Evolutionary conservation across 768 basidiomycete genomes (phyloP).

Genomic region (Mycena pura): DNA sequence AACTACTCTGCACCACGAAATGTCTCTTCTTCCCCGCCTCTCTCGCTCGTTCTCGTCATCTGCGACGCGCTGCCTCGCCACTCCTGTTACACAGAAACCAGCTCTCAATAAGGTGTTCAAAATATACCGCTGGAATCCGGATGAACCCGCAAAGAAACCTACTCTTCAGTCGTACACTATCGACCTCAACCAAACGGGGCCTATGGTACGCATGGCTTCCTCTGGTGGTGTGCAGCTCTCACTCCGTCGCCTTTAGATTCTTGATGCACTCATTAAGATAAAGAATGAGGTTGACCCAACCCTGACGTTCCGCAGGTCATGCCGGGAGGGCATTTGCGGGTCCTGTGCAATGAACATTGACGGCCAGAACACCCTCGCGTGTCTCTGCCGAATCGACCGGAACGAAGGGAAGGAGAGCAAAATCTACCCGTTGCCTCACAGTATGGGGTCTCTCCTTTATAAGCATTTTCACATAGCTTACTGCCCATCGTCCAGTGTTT

Average conservation of each 20-base stretch:
- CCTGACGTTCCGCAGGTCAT: conserved; percentile 92
- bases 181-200: conserved; percentile 93
- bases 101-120: conserved; percentile 92
- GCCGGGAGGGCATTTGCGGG: conserved; percentile 96
- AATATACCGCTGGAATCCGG: conserved; percentile 99
- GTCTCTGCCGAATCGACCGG: conserved; percentile 94
- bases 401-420: conserved; percentile 74
- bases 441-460: conserved; percentile 54
- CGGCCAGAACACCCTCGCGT: conserved; percentile 97
- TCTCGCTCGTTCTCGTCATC: conserved; percentile 26
- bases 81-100: conserved; percentile 55
- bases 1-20: neutral
- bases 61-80: conserved; percentile 27
- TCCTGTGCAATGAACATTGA: conserved; percentile 99
- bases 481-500: conserved; percentile 72
- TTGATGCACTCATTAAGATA: conserved; percentile 97
- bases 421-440: conserved; percentile 97
- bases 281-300: conserved; percentile 99
- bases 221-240: conserved; percentile 1
- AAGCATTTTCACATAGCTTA: neutral
- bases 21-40: conserved; percentile 21
- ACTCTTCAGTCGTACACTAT: conserved; percentile 88
- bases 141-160: conserved; percentile 91
- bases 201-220: conserved; percentile 70
- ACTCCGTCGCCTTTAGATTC: conserved; percentile 52